Conservation (phyloP, 805 yeast species). For the Jamesozyma piceae region DNA sequence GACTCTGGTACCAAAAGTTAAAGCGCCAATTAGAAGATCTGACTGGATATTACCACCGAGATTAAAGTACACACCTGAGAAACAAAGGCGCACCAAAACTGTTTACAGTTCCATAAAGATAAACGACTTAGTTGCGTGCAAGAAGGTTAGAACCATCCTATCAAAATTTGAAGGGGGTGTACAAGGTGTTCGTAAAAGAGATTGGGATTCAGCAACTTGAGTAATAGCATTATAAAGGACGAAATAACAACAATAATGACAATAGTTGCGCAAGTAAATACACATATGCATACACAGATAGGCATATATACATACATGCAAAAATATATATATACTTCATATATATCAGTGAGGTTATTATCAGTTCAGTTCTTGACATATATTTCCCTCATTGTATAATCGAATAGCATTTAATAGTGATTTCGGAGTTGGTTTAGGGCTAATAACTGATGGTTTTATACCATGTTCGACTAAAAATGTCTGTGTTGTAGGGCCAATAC, state of each 20-base stretch:
- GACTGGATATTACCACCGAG: constrained; percentile 29
- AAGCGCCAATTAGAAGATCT: constrained; percentile 28
- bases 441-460: constrained; percentile 51
- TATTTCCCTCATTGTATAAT: constrained; percentile 1
- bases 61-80: constrained; percentile 26
- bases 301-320: background rate
- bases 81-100: constrained; percentile 27
- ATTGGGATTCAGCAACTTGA: constrained; percentile 4
- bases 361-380: background rate
- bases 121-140: constrained; percentile 21
- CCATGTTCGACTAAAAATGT: constrained; percentile 45
- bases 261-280: no score
- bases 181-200: constrained; percentile 25
- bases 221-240: no score
- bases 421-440: constrained; percentile 62
- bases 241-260: no score
- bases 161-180: constrained; percentile 29
- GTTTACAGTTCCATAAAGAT: constrained; percentile 24
- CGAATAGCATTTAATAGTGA: constrained; percentile 38
- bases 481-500: constrained; percentile 90
- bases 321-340: background rate
- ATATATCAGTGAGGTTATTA: background rate
- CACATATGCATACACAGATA: no score
- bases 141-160: constrained; percentile 20
- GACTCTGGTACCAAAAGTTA: constrained; percentile 23